Evolutionary conservation across 2,329 filamentous ascomycete genomes (phyloP), one percentile per base, ranked within the genome.

Genomic region (Pyricularia pennisetigena): DNA sequence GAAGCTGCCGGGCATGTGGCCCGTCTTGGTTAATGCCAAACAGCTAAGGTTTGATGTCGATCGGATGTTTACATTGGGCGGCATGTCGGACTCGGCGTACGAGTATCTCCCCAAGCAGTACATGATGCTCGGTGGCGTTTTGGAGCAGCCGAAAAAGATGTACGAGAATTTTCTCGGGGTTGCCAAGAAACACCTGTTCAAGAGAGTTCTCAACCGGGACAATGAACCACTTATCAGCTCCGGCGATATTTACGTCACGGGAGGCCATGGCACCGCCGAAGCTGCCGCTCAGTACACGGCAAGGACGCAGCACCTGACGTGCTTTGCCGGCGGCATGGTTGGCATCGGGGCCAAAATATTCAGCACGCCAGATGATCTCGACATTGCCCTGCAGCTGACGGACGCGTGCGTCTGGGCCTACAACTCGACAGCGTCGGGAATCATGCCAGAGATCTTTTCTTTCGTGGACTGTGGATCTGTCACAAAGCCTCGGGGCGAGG

Each of bases 101-200:
- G 86, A 88, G 73, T 94, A 91, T 74, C 84, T 91, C 71, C 81
- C 84, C 0, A 79, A 92, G 74, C 83, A 90, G 74, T 87, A 88
- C 73, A 78, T 91, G 65, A 79, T 92, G n/a, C 83, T 91, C 0
- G 87, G 88, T 49, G 89, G 90, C 3, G 78, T 81, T 0, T 78
- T 84, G n/a, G 69, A 85, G 16, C 82, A 76, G 71, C 75, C 75
- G 23, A 73, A 71, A 32, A 67, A 68, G 63, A 72, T 76, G 72
- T 76, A 76, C 70, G 72, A 74, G 64, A 66, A 64, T 24, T 76
- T 76, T 57, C 69, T 76, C 65, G 71, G 70, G 20, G 72, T 73
- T 0, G 78, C 79, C 32, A 79, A 80, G 74, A 77, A 75, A 69
- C 75, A 79, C 70, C 76, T 81, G 66, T 80, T 80, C 70, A 78